A percentile compares a stretch with the other conserved stretches of the same genome.
phyloP scores from a whole-genome alignment of 2,329 filamentous ascomycete species.

The Graphiopsis chlorocephala region DNA sequence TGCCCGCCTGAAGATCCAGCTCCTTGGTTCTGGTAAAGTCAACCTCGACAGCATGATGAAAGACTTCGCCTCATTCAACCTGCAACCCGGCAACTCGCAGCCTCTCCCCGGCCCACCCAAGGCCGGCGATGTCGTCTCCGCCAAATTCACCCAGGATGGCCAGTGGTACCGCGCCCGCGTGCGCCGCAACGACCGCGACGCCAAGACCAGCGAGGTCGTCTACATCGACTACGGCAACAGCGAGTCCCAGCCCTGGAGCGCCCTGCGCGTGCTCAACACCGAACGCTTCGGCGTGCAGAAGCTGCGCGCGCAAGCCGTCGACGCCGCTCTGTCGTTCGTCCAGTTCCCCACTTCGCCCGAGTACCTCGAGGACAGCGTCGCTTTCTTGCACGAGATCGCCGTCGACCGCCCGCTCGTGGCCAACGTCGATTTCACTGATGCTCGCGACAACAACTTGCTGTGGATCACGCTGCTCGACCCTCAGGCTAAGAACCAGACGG shows the following conservation, averaged over 20 bases:
- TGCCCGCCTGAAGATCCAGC: constrained; percentile 84
- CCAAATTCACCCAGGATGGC: constrained; percentile 82
- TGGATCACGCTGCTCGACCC: constrained; percentile 88
- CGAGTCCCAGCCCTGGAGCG: constrained; percentile 81
- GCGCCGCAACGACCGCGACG: constrained; percentile 86
- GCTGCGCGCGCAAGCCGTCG: constrained; percentile 81
- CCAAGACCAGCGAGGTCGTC: constrained; percentile 82
- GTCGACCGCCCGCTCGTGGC: constrained; percentile 74
- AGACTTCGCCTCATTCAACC: constrained; percentile 86
- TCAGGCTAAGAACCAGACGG: constrained; percentile 59
- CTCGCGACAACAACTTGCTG: constrained; percentile 71
- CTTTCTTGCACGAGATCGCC: constrained; percentile 71
- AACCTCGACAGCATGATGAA: constrained; percentile 85
- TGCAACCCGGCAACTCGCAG: constrained; percentile 76
- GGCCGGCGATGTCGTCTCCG: constrained; percentile 85
- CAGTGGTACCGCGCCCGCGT: constrained; percentile 94
- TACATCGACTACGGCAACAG: constrained; percentile 97
- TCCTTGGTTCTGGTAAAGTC: constrained; percentile 81
- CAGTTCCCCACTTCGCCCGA: constrained; percentile 76
- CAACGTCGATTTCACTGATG: constrained; percentile 80
- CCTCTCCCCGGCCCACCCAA: constrained; percentile 75
- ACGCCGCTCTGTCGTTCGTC: constrained; percentile 82
- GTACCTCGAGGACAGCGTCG: constrained; percentile 78
- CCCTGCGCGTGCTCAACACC: constrained; percentile 76
- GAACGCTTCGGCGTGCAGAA: constrained; percentile 75